phyloP scores from a whole-genome alignment of 495 filamentous ascomycete species.

The Rhypophila decipiens region DNA sequence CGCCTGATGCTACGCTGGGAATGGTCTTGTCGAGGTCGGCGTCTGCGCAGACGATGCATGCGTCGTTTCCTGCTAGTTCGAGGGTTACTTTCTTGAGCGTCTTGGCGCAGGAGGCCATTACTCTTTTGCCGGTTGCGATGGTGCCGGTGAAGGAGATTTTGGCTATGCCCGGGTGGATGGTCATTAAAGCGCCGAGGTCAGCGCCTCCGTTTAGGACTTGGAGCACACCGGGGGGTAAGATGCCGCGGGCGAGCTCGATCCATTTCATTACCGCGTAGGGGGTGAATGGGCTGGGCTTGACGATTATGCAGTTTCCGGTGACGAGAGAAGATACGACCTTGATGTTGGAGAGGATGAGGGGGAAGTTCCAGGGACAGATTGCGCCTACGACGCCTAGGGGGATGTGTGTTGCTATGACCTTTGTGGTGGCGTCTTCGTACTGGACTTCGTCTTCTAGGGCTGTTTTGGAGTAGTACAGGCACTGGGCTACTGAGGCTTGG shows the following conservation, averaged over 20 bases:
- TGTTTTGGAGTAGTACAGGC: slow-evolving; percentile 23
- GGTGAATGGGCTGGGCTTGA: slow-evolving; percentile 60
- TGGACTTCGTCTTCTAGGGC: slow-evolving; percentile 40
- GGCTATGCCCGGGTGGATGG: slow-evolving; percentile 52
- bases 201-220: slow-evolving; percentile 63
- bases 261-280: slow-evolving; percentile 63
- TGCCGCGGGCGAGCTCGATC: slow-evolving; percentile 51
- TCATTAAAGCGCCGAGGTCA: slow-evolving; percentile 53
- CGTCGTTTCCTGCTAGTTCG: slow-evolving; percentile 61
- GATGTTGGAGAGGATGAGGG: slow-evolving; percentile 47
- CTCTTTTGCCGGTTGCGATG: slow-evolving; percentile 54
- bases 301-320: slow-evolving; percentile 57
- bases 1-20: slow-evolving; percentile 41
- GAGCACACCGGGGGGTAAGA: slow-evolving; percentile 61
- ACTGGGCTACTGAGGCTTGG: slow-evolving; percentile 16
- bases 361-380: slow-evolving; percentile 62
- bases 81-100: slow-evolving; percentile 52
- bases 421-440: slow-evolving; percentile 43
- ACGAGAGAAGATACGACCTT: slow-evolving; percentile 52
- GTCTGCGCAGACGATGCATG: slow-evolving; percentile 58
- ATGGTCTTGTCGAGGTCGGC: slow-evolving; percentile 57
- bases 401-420: slow-evolving; percentile 41
- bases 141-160: slow-evolving; percentile 70
- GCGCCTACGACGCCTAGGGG: slow-evolving; percentile 50
- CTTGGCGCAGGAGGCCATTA: slow-evolving; percentile 53